Conservation (phyloP, 2,329 filamentous ascomycete genomes). For the Trichoderma semiorbis region DNA sequence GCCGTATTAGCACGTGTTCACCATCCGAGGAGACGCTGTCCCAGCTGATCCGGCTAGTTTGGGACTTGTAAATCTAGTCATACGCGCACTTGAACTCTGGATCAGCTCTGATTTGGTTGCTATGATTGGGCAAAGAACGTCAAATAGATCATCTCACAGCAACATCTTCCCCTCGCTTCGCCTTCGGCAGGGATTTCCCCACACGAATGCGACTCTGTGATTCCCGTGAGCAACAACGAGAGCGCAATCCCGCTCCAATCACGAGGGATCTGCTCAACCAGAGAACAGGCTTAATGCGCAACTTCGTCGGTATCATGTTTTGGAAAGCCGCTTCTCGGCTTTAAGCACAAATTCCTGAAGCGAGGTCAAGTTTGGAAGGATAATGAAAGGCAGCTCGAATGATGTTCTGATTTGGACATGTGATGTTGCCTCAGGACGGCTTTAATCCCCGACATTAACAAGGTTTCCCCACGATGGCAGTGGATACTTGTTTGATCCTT, state of each 20-base stretch:
- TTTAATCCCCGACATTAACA: slow-evolving; percentile 1
- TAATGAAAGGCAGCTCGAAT: background rate
- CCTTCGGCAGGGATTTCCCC: background rate
- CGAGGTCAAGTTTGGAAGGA: background rate
- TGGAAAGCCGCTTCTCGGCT: background rate
- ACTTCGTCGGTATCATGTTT: background rate
- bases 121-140: background rate
- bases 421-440: background rate
- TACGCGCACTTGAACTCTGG: background rate
- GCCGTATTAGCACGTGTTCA: background rate
- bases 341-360: background rate
- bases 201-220: background rate
- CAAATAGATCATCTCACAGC: background rate
- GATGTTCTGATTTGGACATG: background rate
- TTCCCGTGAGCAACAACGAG: background rate
- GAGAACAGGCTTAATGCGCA: background rate
- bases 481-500: slow-evolving; percentile 2
- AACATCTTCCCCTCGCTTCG: background rate
- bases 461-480: background rate
- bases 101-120: background rate
- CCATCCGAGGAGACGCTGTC: background rate
- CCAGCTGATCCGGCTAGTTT: background rate
- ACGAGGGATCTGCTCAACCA: background rate
- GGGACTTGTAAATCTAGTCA: background rate
- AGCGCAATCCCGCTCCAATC: background rate